These are phyloP conservation scores for Ilex asprella DNA, from an alignment of 257 asterid species.

Conservation along the genomic window DNA sequence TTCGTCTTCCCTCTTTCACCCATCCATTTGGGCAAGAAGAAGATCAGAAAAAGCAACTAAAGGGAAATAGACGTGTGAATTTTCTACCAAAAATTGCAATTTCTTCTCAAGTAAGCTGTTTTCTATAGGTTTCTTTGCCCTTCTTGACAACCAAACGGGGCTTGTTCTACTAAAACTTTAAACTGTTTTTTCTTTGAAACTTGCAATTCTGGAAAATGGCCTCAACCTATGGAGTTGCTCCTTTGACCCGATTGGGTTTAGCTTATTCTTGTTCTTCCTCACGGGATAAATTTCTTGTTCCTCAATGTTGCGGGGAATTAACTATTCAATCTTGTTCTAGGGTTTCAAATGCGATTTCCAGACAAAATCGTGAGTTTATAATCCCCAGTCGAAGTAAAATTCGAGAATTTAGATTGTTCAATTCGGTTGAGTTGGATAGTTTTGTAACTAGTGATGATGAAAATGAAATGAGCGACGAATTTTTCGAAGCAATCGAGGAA, in stretches of 20 bases:
- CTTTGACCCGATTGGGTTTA: constrained; percentile 8
- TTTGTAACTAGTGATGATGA: constrained; percentile 75
- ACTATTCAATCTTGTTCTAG: constrained; percentile 5
- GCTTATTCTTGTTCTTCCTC: constrained; percentile 2
- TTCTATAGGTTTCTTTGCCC: too few relatives aligned
- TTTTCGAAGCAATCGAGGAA: constrained; percentile 90
- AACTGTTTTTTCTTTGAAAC: too few relatives aligned
- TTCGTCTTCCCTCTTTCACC: too few relatives aligned
- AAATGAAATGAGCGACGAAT: constrained; percentile 82
- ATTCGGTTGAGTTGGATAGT: constrained; percentile 64
- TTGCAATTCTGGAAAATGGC: constrained; percentile 10
- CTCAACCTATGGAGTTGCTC: constrained; percentile 14
- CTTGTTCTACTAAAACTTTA: neutral
- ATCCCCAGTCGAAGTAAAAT: constrained; percentile 5
- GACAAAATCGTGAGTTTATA: constrained; percentile 8
- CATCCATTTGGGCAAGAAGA: too few relatives aligned
- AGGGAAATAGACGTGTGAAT: too few relatives aligned
- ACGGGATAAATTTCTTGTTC: constrained; percentile 1
- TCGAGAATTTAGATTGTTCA: constrained; percentile 28
- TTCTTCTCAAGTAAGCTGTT: too few relatives aligned
- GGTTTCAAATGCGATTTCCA: neutral
- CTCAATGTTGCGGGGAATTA: neutral
- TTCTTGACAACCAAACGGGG: neutral
- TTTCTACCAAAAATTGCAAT: too few relatives aligned
- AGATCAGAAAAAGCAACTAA: too few relatives aligned